Conservation (phyloP, 768 basidiomycete genomes). For the Suillus alpinus region DNA sequence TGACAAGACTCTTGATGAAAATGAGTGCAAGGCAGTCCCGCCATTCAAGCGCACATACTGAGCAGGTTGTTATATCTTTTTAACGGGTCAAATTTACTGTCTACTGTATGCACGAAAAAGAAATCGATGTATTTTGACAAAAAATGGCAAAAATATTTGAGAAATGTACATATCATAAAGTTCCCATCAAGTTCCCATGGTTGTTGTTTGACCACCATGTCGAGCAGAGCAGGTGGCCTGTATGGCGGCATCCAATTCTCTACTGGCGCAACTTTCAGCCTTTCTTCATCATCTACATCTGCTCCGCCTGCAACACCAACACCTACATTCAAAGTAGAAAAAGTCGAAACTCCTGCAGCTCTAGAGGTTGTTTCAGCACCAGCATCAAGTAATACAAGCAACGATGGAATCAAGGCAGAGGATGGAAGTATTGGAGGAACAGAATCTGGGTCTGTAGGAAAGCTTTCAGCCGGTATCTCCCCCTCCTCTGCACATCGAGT, state of each 20-base stretch:
- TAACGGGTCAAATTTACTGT: background rate
- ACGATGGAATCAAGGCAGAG: constrained; percentile 23
- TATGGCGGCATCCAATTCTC: constrained; percentile 89
- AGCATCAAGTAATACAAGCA: constrained; percentile 19
- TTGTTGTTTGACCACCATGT: constrained; percentile 45
- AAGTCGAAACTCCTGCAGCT: constrained; percentile 15
- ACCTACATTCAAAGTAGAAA: constrained; percentile 18
- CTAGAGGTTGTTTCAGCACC: constrained; percentile 20
- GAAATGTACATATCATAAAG: background rate
- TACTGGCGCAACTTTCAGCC: constrained; percentile 53
- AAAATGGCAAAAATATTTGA: background rate
- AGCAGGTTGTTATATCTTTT: background rate
- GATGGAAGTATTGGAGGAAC: constrained; percentile 20
- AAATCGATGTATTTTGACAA: background rate
- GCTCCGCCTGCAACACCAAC: constrained; percentile 24
- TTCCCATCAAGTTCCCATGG: background rate
- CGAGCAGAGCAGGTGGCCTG: constrained; percentile 77
- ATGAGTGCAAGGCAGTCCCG: constrained; percentile 94
- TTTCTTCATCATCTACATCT: constrained; percentile 40
- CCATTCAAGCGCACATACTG: constrained; percentile 97
- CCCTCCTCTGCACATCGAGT: constrained; percentile 40
- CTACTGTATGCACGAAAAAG: background rate
- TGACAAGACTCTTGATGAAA: constrained; percentile 84
- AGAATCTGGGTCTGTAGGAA: constrained; percentile 35
- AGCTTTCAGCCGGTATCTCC: constrained; percentile 57